Evolutionary conservation across 768 basidiomycete species (phyloP).

Genomic region (Kwoniella pini): DNA sequence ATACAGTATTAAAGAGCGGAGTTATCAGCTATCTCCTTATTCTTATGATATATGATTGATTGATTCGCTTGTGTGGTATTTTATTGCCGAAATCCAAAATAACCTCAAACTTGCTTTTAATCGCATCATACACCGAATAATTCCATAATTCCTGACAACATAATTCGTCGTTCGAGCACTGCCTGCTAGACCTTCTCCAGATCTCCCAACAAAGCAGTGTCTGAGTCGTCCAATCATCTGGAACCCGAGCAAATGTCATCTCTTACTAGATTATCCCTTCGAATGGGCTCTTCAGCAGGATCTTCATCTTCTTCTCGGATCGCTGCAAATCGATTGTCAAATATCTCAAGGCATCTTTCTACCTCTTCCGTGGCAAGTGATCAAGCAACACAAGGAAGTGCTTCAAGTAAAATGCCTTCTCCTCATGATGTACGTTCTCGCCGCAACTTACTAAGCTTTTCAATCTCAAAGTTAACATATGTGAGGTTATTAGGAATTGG

Average conservation of each 20-base stretch:
- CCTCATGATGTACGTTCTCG: constrained; percentile 14
- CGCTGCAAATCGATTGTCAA: constrained; percentile 19
- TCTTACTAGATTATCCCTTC: constrained; percentile 24
- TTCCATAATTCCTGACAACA: too few relatives aligned
- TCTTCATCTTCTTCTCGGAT: constrained; percentile 7
- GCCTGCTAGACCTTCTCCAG: not conserved
- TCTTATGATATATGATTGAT: not conserved
- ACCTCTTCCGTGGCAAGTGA: constrained; percentile 7
- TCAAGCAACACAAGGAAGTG: not conserved
- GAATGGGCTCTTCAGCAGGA: constrained; percentile 26
- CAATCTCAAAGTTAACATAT: not conserved
- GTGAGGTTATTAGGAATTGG: constrained; percentile 16
- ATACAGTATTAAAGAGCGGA: not conserved
- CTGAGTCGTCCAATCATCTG: not conserved
- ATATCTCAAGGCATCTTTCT: constrained; percentile 28
- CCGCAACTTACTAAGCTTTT: not conserved
- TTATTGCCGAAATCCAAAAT: too few relatives aligned
- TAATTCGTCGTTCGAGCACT: too few relatives aligned
- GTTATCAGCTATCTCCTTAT: not conserved
- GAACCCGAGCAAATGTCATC: constrained; percentile 17
- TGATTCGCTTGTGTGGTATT: not conserved
- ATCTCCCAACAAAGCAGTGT: not conserved
- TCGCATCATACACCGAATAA: too few relatives aligned
- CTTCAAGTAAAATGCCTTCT: constrained; percentile 16
- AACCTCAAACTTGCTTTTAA: too few relatives aligned